Evolutionary conservation across 345 rosid genomes (phyloP).

Genomic region (Pistacia integerrima): DNA sequence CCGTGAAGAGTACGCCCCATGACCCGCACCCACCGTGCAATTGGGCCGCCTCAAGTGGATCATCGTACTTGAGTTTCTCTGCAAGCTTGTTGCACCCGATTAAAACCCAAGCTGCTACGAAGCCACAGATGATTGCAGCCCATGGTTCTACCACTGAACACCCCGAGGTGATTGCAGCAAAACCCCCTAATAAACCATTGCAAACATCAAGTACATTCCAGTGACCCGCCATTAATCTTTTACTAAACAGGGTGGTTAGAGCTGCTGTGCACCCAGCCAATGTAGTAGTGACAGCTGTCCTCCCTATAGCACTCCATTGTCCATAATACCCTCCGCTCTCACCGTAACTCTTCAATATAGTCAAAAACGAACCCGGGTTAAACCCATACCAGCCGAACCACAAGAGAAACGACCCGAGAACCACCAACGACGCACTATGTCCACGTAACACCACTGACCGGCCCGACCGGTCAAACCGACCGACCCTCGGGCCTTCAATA

Average conservation of each 20-base stretch:
- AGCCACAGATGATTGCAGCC: conserved; percentile 82
- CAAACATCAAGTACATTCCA: conserved; percentile 83
- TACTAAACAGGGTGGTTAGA: conserved; percentile 69
- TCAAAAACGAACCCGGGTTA: conserved; percentile 64
- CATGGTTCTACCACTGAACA: conserved; percentile 87
- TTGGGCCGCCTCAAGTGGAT: conserved; percentile 76
- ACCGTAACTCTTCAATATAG: conserved; percentile 42
- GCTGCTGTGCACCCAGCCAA: conserved; percentile 83
- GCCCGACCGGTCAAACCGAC: conserved; percentile 53
- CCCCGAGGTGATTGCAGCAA: conserved; percentile 82
- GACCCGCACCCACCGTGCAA: conserved; percentile 84
- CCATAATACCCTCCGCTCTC: conserved; percentile 46
- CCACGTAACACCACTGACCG: conserved; percentile 59
- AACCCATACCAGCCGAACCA: conserved; percentile 96
- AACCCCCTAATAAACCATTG: conserved; percentile 79
- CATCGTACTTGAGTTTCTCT: conserved; percentile 50
- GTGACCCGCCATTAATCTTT: conserved; percentile 64
- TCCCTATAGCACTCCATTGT: conserved; percentile 80
- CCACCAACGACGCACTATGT: conserved; percentile 69
- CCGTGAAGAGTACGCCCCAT: conserved; percentile 79
- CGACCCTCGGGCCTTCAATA: conserved; percentile 74
- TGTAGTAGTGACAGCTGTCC: conserved; percentile 83
- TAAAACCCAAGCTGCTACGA: conserved; percentile 62
- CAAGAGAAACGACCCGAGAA: conserved; percentile 67
- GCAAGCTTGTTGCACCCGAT: conserved; percentile 64